Percentiles rank a stretch among this genome's conserved stretches.
Evolutionary conservation across 371 early-diverging fungal genomes (phyloP).

Genomic region (Choanephora cucurbitarum): DNA sequence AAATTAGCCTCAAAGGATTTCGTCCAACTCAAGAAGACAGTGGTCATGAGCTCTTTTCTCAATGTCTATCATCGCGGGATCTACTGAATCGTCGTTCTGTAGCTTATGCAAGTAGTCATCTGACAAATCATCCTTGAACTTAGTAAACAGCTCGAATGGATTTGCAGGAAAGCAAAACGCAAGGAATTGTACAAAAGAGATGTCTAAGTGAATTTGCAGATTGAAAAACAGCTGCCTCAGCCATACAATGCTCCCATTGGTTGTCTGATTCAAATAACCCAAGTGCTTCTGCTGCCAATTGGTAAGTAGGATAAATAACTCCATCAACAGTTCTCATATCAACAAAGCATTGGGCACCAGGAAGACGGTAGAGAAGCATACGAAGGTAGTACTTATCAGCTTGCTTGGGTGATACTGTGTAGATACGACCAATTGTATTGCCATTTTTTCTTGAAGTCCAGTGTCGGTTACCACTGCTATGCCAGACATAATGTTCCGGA

Average conservation of each 20-base stretch:
- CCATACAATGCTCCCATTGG: constrained; percentile 12
- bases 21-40: too few relatives aligned
- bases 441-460: not conserved
- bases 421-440: constrained; percentile 17
- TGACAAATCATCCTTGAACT: too few relatives aligned
- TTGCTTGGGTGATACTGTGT: constrained; percentile 21
- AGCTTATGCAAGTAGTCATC: too few relatives aligned
- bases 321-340: constrained; percentile 14
- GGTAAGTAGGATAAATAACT: constrained; percentile 5
- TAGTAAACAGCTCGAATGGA: too few relatives aligned
- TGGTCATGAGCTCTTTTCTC: too few relatives aligned
- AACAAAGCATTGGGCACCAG: constrained; percentile 16
- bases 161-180: not conserved
- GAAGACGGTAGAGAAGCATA: constrained; percentile 13
- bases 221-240: constrained; percentile 10
- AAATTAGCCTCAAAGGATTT: too few relatives aligned
- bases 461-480: not conserved
- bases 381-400: constrained; percentile 23
- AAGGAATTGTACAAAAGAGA: constrained; percentile 16
- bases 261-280: constrained; percentile 14
- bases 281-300: constrained; percentile 14
- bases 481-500: constrained; percentile 15
- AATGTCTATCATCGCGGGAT: too few relatives aligned
- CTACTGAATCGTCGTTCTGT: too few relatives aligned
- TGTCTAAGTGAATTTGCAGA: constrained; percentile 1